A percentile compares a stretch with the other conserved stretches of the same genome.
phyloP scores from a whole-genome alignment of 768 basidiomycete species.

The Boletus edulis region DNA sequence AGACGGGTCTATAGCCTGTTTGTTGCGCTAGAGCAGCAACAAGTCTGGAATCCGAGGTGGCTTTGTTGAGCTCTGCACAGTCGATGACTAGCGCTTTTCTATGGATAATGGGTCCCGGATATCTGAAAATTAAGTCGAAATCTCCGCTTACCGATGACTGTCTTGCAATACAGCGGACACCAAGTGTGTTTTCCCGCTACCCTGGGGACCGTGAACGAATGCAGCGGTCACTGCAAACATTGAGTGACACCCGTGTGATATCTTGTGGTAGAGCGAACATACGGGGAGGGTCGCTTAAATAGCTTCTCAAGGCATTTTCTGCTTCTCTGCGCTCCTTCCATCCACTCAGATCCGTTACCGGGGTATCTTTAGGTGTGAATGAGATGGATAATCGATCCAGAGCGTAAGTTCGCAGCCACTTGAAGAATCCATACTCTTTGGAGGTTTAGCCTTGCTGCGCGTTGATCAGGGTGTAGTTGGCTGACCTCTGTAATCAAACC shows the following conservation, averaged over 20 bases:
- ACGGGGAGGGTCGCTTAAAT: conserved; percentile 79
- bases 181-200: conserved; percentile 73
- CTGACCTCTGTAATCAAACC: conserved; percentile 78
- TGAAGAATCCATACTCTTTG: conserved; percentile 68
- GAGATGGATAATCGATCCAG: conserved; percentile 46
- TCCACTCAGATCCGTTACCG: conserved; percentile 37
- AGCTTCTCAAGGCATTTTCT: conserved; percentile 59
- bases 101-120: background rate
- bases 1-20: conserved; percentile 88
- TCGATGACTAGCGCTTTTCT: conserved; percentile 82
- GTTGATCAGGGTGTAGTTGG: background rate
- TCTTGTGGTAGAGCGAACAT: conserved; percentile 21
- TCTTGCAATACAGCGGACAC: conserved; percentile 52
- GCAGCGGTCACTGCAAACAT: conserved; percentile 57
- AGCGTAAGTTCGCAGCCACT: conserved; percentile 70
- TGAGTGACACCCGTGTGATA: background rate
- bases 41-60: conserved; percentile 65
- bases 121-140: background rate
- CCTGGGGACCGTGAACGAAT: conserved; percentile 81
- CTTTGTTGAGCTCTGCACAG: conserved; percentile 70
- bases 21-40: conserved; percentile 70
- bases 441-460: background rate
- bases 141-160: conserved; percentile 43
- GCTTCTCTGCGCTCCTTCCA: conserved; percentile 90
- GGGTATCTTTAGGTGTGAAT: conserved; percentile 16